Evolutionary conservation across 306 rosid species (phyloP), one percentile per base, ranked within the genome.

Genomic region (Lotus japonicus): DNA sequence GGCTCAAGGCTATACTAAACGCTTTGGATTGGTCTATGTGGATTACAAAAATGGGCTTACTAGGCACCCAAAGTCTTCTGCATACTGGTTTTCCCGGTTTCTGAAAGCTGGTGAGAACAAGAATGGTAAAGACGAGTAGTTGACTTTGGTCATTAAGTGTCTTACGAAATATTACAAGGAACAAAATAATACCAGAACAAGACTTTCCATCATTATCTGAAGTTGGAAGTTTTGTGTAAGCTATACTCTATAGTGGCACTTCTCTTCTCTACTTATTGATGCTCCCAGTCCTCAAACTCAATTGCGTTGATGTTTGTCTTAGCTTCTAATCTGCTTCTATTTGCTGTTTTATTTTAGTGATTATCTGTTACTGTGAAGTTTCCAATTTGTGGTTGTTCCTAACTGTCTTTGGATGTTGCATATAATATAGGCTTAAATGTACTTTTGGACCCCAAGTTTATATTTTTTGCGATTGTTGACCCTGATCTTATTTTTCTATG

Each of bases 1-100:
- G 98, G 94, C 91, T 41, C 85, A 88, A 80, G 98, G 98, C 11
- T 92, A 88, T 71, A 88, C 98, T 11, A 92, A 90, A 77, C 94
- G 97, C 44, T 92, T 92, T 48, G 97, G 98, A 49, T 83, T 92
- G 81, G 79, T 92, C 4, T 88, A 82, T 64, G 89, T 92, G 4
- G 96, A 92, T 83, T 92, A 83, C 70, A 88, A 90, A 72, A 80
- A 90, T 58, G 96, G 84, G 13, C 91, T 87, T 50, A 66, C 87
- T 17, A 84, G 98, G 73, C 91, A 92, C 78, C 98, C 92, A 0
- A 92, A 92, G 72, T 92, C 98, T 62, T 92, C 98, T 13, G 97
- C 98, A 3, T 86, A 84, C 45, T 92, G 98, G 97, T 92, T 92
- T 82, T 71, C 76, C 46, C 82, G 88, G 65, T 89, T 92, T 83